Evolutionary conservation across 805 yeast species (phyloP).

Genomic region (Yarrowia sp.): DNA sequence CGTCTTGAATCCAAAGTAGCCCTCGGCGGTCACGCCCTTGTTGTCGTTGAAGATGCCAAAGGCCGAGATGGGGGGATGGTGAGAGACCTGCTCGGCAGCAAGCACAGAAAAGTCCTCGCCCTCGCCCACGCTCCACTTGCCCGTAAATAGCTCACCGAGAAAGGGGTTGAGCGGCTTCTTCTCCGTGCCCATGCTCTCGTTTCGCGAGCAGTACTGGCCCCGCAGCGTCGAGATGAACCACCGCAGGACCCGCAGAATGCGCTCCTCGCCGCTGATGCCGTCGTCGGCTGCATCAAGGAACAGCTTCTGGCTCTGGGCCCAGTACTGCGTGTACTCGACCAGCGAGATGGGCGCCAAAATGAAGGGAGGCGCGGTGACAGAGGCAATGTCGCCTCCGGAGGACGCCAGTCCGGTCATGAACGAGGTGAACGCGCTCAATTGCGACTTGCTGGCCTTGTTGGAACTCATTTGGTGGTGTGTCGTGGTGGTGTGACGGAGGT

Average conservation of each 20-base stretch:
- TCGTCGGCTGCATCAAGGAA: slow-evolving; percentile 63
- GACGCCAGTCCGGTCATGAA: slow-evolving; percentile 88
- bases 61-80: slow-evolving; percentile 98
- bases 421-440: slow-evolving; percentile 68
- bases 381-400: slow-evolving; percentile 88
- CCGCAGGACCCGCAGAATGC: slow-evolving; percentile 77
- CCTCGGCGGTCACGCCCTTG: slow-evolving; percentile 68
- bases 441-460: slow-evolving; percentile 23
- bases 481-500: not conserved
- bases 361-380: slow-evolving; percentile 96
- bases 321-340: slow-evolving; percentile 88
- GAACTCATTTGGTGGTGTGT: not conserved
- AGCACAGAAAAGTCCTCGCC: slow-evolving; percentile 67
- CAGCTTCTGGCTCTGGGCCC: slow-evolving; percentile 91
- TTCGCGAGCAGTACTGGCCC: slow-evolving; percentile 91
- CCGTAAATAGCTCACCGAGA: slow-evolving; percentile 89
- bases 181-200: slow-evolving; percentile 89
- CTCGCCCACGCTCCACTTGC: slow-evolving; percentile 68
- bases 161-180: slow-evolving; percentile 97
- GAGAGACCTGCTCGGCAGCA: slow-evolving; percentile 90
- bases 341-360: slow-evolving; percentile 87
- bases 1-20: slow-evolving; percentile 87
- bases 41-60: slow-evolving; percentile 75
- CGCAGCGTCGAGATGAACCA: slow-evolving; percentile 91
- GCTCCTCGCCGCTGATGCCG: slow-evolving; percentile 47